These are phyloP conservation scores for Hypoxylon lienhwacheense DNA, from an alignment of 495 filamentous ascomycete species.

Conservation along the genomic window DNA sequence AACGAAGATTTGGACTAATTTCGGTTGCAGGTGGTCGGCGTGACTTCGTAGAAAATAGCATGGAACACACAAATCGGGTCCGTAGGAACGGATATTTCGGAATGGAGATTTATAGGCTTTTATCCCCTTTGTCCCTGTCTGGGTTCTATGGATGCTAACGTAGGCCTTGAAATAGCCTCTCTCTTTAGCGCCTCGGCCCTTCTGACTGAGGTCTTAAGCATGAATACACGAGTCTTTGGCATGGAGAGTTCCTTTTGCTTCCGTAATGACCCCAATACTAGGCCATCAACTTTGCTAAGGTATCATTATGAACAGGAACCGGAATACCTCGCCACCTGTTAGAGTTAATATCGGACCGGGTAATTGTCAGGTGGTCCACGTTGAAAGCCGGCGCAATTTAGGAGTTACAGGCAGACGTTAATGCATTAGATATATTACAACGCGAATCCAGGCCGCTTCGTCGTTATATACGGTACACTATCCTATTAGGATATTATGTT, in stretches of 20 bases:
- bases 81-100: constrained; percentile 8
- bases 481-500: background rate
- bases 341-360: background rate
- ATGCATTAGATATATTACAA: background rate
- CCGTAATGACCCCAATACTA: constrained; percentile 7
- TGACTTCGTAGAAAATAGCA: constrained; percentile 5
- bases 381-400: background rate
- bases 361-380: background rate
- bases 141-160: constrained; percentile 40
- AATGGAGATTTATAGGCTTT: constrained; percentile 37
- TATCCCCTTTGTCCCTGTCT: constrained; percentile 39
- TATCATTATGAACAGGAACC: constrained; percentile 29
- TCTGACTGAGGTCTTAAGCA: constrained; percentile 26
- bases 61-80: constrained; percentile 1
- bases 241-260: constrained; percentile 34
- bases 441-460: background rate
- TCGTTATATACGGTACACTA: background rate
- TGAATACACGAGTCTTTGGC: constrained; percentile 24
- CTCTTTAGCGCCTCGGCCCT: constrained; percentile 28
- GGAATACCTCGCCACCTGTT: background rate
- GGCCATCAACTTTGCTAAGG: constrained; percentile 34
- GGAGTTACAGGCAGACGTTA: background rate
- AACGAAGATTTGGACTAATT: constrained; percentile 71
- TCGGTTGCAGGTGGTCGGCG: constrained; percentile 19
- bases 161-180: constrained; percentile 36